Percentiles rank a stretch among this genome's conserved stretches.
These are phyloP conservation scores for Stephania yunnanensis DNA, from an alignment of 164 flowering plant genomes.

Conservation along the genomic window DNA sequence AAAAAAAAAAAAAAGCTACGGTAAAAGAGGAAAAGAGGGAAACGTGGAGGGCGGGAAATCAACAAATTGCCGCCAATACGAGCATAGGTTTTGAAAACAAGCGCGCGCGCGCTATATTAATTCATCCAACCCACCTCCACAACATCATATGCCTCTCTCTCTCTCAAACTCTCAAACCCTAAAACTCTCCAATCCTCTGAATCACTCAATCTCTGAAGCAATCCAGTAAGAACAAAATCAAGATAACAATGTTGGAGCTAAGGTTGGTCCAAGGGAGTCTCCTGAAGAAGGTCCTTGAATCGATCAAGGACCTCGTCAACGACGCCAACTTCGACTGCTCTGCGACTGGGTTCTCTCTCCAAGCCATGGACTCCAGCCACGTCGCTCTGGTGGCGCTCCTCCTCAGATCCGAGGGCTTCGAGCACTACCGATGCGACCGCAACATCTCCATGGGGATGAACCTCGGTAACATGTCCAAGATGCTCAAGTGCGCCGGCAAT, in stretches of 20 bases:
- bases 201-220: not conserved
- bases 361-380: constrained; percentile 58
- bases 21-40: not conserved
- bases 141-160: not conserved
- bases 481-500: constrained; percentile 41
- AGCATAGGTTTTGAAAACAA: constrained; percentile 1
- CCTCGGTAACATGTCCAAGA: constrained; percentile 43
- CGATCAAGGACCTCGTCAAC: constrained; percentile 43
- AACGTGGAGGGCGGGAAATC: constrained; percentile 5
- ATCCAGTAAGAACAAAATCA: not conserved
- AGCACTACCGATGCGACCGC: constrained; percentile 51
- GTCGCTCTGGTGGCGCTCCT: constrained; percentile 49
- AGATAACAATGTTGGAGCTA: constrained; percentile 37
- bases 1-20: too few species aligned
- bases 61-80: constrained; percentile 13
- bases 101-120: not conserved
- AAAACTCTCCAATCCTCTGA: not conserved
- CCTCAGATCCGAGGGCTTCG: constrained; percentile 51
- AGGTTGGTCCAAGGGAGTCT: constrained; percentile 45
- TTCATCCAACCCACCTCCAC: not conserved
- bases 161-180: constrained; percentile 15
- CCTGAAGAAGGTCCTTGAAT: constrained; percentile 44
- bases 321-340: constrained; percentile 61
- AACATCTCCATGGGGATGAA: constrained; percentile 51
- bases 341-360: constrained; percentile 47